A percentile compares a stretch with the other conserved stretches of the same genome.
phyloP scores from a whole-genome alignment of 176 grass and related monocot species.

The Pontederia paniculata region DNA sequence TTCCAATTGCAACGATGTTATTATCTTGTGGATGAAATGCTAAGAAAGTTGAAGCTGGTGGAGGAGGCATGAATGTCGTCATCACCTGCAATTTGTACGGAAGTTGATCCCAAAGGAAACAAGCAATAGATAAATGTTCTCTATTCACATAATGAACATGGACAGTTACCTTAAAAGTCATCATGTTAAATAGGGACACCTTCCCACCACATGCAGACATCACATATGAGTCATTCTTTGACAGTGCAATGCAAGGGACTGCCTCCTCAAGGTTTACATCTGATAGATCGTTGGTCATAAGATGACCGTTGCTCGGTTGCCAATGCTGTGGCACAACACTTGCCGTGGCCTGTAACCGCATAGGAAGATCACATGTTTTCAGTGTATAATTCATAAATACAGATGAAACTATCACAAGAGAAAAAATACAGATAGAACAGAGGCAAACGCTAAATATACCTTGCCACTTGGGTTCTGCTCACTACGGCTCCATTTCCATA shows the following conservation, averaged over 20 bases:
- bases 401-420: no score
- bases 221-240: constrained; percentile 97
- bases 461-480: constrained; percentile 84
- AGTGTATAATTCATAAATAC: no score
- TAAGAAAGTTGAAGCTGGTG: constrained; percentile 87
- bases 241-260: constrained; percentile 88
- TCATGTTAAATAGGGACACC: constrained; percentile 99
- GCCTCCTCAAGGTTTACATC: constrained; percentile 62
- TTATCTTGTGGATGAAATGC: constrained; percentile 97
- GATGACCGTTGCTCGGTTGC: constrained; percentile 77
- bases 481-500: constrained; percentile 79
- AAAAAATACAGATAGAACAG: neutral
- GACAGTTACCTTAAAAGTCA: constrained; percentile 80
- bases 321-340: constrained; percentile 81
- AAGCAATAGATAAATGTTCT: neutral
- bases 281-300: constrained; percentile 82
- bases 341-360: constrained; percentile 58
- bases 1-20: constrained; percentile 98
- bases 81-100: constrained; percentile 50
- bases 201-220: constrained; percentile 99
- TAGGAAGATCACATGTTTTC: constrained; percentile 2
- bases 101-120: neutral
- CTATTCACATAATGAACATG: constrained; percentile 15
- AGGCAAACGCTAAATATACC: constrained; percentile 33
- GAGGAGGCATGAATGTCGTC: constrained; percentile 92